phyloP scores from a whole-genome alignment of 352 stramenopile species.

The Phytophthora ramorum region DNA sequence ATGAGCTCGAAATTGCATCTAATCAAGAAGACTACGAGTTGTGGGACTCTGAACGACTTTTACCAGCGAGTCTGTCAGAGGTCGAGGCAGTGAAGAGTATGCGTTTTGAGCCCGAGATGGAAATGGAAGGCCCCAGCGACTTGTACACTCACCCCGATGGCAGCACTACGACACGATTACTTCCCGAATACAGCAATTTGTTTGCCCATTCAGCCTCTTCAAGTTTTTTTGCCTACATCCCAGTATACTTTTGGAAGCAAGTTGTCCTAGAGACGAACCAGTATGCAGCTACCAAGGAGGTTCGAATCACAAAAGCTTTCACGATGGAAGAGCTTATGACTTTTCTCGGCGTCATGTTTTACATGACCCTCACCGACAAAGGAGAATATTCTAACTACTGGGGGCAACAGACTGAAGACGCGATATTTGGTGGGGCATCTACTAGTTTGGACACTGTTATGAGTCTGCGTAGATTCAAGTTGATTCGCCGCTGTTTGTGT shows the following conservation, averaged over 20 bases:
- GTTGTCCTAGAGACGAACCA: constrained; percentile 1
- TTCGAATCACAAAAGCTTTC: constrained; percentile 4
- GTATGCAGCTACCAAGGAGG: constrained; percentile 6
- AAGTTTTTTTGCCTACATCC: constrained; percentile 4
- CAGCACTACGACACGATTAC: background rate
- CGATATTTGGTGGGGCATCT: constrained; percentile 3
- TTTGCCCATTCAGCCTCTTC: constrained; percentile 6
- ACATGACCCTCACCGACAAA: constrained; percentile 19
- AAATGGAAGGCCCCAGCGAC: constrained; percentile 8
- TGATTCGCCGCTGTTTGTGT: constrained; percentile 12
- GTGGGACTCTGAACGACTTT: constrained; percentile 7
- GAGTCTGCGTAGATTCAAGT: constrained; percentile 17
- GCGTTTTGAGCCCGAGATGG: background rate
- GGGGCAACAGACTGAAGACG: constrained; percentile 16
- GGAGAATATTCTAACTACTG: constrained; percentile 15
- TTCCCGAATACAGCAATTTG: background rate
- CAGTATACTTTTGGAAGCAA: constrained; percentile 4
- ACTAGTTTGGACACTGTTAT: constrained; percentile 10
- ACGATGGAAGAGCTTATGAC: constrained; percentile 16
- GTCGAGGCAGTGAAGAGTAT: constrained; percentile 1
- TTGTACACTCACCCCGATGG: constrained; percentile 6
- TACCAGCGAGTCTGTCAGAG: constrained; percentile 14
- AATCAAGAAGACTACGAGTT: constrained; percentile 4
- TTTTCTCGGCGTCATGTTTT: constrained; percentile 20
- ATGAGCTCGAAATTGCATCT: constrained; percentile 7